A percentile compares a stretch with the other conserved stretches of the same genome.
Evolutionary conservation across 495 filamentous ascomycete species (phyloP).

Genomic region (Neurospora sp.): DNA sequence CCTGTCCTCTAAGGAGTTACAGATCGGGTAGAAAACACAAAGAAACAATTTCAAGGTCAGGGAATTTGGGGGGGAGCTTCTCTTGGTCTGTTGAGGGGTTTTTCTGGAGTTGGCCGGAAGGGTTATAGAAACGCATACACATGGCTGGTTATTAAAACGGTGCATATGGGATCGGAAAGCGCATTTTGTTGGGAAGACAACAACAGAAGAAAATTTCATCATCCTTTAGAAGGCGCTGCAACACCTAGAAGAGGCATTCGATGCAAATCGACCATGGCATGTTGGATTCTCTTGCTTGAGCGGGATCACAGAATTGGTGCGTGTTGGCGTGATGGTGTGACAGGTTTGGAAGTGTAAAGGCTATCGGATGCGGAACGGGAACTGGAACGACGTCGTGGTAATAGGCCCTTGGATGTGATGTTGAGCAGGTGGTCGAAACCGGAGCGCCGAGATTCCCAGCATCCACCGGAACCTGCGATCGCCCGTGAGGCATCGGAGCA

Average conservation of each 20-base stretch:
- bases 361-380: background rate
- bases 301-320: background rate
- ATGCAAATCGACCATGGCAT: background rate
- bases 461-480: background rate
- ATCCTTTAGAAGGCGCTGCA: background rate
- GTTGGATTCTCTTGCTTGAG: background rate
- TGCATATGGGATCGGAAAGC: background rate
- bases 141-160: background rate
- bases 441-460: background rate
- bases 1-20: slow-evolving; percentile 10
- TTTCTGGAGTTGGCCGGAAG: background rate
- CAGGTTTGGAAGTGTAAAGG: background rate
- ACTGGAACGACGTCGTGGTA: background rate
- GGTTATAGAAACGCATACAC: background rate
- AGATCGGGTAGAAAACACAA: background rate
- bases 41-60: background rate
- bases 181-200: background rate
- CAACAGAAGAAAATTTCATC: background rate
- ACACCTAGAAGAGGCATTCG: background rate
- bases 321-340: background rate
- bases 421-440: background rate
- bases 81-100: background rate
- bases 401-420: background rate
- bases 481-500: background rate
- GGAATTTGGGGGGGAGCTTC: background rate